Percentiles rank a stretch among this genome's conserved stretches.
Conservation (phyloP, 768 basidiomycete species). For the Phylloporus sp. region DNA sequence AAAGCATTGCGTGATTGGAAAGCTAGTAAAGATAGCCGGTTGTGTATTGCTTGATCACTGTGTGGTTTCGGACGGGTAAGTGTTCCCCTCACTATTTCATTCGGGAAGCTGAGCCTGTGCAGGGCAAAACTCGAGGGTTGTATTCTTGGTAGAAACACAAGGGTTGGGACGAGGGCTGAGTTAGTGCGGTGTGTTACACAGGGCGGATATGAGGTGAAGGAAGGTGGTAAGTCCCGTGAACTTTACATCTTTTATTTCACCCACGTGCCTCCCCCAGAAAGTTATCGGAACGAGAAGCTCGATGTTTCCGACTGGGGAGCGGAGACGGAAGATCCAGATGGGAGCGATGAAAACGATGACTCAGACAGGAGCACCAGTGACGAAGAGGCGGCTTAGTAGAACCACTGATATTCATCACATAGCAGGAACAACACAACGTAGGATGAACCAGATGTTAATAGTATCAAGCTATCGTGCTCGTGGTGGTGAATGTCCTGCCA, state of each 20-base stretch:
- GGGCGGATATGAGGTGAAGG: conserved; percentile 69
- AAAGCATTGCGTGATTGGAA: conserved; percentile 80
- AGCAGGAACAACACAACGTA: conserved; percentile 1
- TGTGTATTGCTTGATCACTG: conserved; percentile 90
- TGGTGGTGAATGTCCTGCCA: conserved; percentile 41
- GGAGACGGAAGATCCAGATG: conserved; percentile 26
- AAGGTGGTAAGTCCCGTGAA: conserved; percentile 46
- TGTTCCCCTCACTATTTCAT: background rate
- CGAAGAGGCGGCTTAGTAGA: conserved; percentile 7
- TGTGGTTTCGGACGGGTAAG: conserved; percentile 79
- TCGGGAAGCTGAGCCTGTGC: conserved; percentile 5
- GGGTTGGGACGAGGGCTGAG: conserved; percentile 66
- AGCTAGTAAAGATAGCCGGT: conserved; percentile 76
- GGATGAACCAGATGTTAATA: background rate
- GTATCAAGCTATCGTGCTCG: conserved; percentile 17
- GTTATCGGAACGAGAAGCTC: conserved; percentile 51
- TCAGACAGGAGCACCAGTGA: conserved; percentile 7
- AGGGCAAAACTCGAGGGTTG: conserved; percentile 77
- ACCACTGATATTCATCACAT: background rate
- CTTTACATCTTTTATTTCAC: background rate
- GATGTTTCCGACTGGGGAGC: conserved; percentile 55
- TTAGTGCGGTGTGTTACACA: conserved; percentile 68
- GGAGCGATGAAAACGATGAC: conserved; percentile 20
- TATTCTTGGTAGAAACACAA: conserved; percentile 72
- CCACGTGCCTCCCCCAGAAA: conserved; percentile 36